Evolutionary conservation across 352 stramenopile species (phyloP).

Genomic region (Phytophthora pluvialis): DNA sequence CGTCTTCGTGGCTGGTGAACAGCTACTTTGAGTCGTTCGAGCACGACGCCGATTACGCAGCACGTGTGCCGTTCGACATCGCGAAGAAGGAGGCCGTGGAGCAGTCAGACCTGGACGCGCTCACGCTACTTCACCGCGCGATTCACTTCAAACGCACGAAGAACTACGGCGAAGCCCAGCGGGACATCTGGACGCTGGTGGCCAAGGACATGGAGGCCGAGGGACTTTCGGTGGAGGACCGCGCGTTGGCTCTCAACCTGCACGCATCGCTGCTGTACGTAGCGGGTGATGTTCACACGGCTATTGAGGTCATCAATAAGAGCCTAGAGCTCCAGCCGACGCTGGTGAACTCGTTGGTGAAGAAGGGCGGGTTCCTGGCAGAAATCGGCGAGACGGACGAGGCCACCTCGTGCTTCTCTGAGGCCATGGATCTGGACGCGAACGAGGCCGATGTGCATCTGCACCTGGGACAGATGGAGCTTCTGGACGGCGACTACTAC

Average conservation of each 20-base stretch:
- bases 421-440: slow-evolving; percentile 70
- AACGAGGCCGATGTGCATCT: slow-evolving; percentile 84
- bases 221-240: slow-evolving; percentile 42
- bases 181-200: slow-evolving; percentile 50
- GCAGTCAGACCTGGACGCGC: slow-evolving; percentile 52
- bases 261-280: slow-evolving; percentile 87
- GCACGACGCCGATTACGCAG: slow-evolving; percentile 72
- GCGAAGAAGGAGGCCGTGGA: slow-evolving; percentile 52
- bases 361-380: slow-evolving; percentile 83
- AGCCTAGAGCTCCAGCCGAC: slow-evolving; percentile 59
- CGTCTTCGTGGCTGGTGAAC: slow-evolving; percentile 77
- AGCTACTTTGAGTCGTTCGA: slow-evolving; percentile 90
- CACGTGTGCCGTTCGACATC: slow-evolving; percentile 66
- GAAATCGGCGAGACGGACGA: slow-evolving; percentile 76
- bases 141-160: slow-evolving; percentile 72
- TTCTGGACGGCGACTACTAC: slow-evolving; percentile 81
- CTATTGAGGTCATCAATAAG: slow-evolving; percentile 67
- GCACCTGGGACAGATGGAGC: slow-evolving; percentile 83
- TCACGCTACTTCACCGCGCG: slow-evolving; percentile 65
- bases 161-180: slow-evolving; percentile 58
- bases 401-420: slow-evolving; percentile 64
- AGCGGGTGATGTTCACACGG: slow-evolving; percentile 73
- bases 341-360: slow-evolving; percentile 75
- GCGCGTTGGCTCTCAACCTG: slow-evolving; percentile 71
- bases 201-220: slow-evolving; percentile 47